These are phyloP conservation scores for Pseudogymnoascus destructans DNA, from an alignment of 2,329 filamentous ascomycete species.

Conservation along the genomic window DNA sequence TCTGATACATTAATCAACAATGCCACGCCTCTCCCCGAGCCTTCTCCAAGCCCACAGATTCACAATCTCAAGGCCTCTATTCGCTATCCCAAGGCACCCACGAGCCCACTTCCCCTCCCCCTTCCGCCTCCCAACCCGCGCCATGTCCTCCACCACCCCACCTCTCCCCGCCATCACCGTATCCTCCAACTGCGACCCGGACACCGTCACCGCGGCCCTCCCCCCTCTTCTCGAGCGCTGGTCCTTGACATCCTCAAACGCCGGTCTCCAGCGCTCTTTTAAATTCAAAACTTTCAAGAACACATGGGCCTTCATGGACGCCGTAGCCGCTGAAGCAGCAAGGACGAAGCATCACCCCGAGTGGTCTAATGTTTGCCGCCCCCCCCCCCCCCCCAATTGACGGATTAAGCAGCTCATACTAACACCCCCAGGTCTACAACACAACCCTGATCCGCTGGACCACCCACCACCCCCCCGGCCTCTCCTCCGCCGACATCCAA, in stretches of 20 bases:
- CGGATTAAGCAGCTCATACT: not conserved
- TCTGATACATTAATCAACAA: not conserved
- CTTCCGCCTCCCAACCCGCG: not conserved
- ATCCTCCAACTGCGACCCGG: slow-evolving; percentile 9
- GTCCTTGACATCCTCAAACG: slow-evolving; percentile 37
- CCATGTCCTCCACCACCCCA: not conserved
- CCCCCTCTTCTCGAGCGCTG: slow-evolving; percentile 30
- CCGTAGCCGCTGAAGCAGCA: slow-evolving; percentile 54
- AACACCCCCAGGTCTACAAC: slow-evolving; percentile 46
- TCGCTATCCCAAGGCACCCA: not conserved
- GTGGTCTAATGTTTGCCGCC: slow-evolving; percentile 52
- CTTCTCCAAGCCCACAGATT: not conserved
- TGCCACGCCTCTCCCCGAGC: not conserved
- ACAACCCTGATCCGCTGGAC: slow-evolving; percentile 60
- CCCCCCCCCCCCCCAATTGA: not conserved
- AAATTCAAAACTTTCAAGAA: slow-evolving; percentile 53
- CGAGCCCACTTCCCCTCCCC: not conserved
- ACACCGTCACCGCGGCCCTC: slow-evolving; percentile 11
- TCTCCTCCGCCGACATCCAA: slow-evolving; percentile 49
- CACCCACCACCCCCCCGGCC: slow-evolving; percentile 51
- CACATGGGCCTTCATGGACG: slow-evolving; percentile 65
- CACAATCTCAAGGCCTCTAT: not conserved
- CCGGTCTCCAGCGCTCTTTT: slow-evolving; percentile 46
- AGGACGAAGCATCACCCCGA: slow-evolving; percentile 59
- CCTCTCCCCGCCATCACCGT: not conserved